Evolutionary conservation across 2,329 filamentous ascomycete genomes (phyloP).

Genomic region (Exophiala phaeomuriformis): DNA sequence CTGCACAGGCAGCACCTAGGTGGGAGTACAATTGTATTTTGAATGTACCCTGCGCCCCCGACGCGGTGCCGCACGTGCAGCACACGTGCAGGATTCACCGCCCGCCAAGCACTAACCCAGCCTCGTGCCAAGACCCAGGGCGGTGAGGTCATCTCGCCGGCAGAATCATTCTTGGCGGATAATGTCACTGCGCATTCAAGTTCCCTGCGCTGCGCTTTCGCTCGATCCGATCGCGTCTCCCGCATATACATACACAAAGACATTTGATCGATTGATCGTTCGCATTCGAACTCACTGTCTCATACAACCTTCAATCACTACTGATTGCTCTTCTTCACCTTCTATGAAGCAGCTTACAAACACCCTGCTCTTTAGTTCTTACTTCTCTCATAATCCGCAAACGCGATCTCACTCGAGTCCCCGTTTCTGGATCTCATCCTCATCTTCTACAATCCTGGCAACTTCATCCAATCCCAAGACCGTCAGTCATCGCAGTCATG

Average conservation of each 20-base stretch:
- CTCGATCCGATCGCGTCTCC: not conserved
- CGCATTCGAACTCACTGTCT: not conserved
- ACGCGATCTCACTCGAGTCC: not conserved
- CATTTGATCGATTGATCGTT: not conserved
- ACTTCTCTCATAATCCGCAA: not conserved
- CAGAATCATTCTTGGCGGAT: not conserved
- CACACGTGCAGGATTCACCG: not conserved
- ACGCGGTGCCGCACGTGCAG: no score
- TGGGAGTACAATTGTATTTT: no score
- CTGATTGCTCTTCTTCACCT: not conserved
- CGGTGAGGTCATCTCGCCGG: not conserved
- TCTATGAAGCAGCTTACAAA: not conserved
- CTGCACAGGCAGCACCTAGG: no score
- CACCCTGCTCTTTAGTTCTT: not conserved
- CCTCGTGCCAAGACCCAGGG: not conserved
- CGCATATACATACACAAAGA: not conserved
- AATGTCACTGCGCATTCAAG: not conserved
- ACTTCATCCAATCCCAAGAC: not conserved
- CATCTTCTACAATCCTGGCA: not conserved
- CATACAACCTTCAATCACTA: not conserved
- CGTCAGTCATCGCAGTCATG: slow-evolving; percentile 14
- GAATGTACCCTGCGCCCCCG: no score
- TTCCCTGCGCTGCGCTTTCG: not conserved
- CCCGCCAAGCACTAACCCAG: not conserved
- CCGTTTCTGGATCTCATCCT: not conserved